These are phyloP conservation scores for Ottelia alismoides DNA, from an alignment of 106 monocot genomes.

Conservation along the genomic window DNA sequence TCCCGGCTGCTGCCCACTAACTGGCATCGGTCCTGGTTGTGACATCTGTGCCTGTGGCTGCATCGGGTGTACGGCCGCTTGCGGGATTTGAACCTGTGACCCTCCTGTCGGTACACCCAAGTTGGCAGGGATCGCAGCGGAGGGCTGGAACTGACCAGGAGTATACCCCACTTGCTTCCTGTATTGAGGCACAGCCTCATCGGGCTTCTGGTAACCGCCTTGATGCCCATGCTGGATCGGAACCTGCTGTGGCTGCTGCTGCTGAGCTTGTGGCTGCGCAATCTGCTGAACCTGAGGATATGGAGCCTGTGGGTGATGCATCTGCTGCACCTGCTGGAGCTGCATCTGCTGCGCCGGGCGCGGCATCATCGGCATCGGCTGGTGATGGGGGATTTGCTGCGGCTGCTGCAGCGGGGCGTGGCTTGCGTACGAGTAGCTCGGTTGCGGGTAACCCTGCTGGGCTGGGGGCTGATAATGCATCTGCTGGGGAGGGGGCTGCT, in stretches of 20 bases:
- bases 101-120: background rate
- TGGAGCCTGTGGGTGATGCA: background rate
- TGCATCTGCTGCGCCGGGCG: background rate
- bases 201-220: background rate
- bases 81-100: slow-evolving; percentile 1
- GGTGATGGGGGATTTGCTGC: background rate
- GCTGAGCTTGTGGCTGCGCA: background rate
- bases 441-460: too few species aligned
- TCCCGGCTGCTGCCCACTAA: background rate
- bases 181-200: slow-evolving; percentile 1
- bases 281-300: slow-evolving; percentile 4
- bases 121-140: background rate
- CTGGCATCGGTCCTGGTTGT: background rate
- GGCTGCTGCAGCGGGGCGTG: background rate
- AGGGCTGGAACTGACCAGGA: background rate
- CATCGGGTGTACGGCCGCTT: background rate
- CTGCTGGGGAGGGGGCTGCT: background rate
- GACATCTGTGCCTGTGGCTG: background rate
- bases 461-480: background rate
- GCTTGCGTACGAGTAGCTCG: too few species aligned
- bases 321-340: background rate
- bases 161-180: background rate
- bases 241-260: background rate
- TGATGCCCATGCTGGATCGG: background rate
- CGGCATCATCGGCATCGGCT: too few species aligned